Evolutionary conservation across 495 filamentous ascomycete genomes (phyloP), one percentile per base, ranked within the genome.

Genomic region (Podospora tetraspora): DNA sequence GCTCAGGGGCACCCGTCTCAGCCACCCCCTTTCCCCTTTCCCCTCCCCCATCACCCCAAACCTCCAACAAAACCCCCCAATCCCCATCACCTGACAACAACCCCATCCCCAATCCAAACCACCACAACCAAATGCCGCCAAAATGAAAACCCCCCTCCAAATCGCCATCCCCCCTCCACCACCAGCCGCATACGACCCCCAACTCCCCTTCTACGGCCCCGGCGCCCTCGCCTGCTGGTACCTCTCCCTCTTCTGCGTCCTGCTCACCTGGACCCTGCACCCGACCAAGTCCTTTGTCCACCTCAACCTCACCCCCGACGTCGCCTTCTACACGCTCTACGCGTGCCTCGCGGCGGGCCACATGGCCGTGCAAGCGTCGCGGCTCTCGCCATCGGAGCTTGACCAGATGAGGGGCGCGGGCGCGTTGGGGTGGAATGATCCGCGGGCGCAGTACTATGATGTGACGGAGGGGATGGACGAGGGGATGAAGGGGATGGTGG

Each of bases 201-300:
- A 61, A n/a, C 25, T 29, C 59, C 24, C 59, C 59, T 29, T 61
- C 59, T 61, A 61, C 59, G 59, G 59, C 59, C 59, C 59, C 10
- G 59, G 59, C 24, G 29, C 24, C 24, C 59, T 61, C 23, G 19
- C 25, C 22, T 16, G 25, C 22, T 61, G 59, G 59, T 61, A 61
- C 29, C 59, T 61, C 59, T 25, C 59, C 59, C 59, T 61, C 25
- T 3, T 19, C 59, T 61, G 25, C 59, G 59, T 61, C 23, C 27
- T 61, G 25, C 25, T 61, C 59, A 61, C 59, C 59, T 61, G 59
- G 59, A 52, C 9, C 16, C 16, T 32, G 8, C 59, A 61, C 59
- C 59, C 59, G 1, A 13, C 59, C 22, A 61, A 61, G 16, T 25
- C 21, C 21, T 61, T 61, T 13, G 5, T 25, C 3, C 22, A 29